Evolutionary conservation across 148 eudicot species (phyloP).

Genomic region (Salicornia ramosissima): DNA sequence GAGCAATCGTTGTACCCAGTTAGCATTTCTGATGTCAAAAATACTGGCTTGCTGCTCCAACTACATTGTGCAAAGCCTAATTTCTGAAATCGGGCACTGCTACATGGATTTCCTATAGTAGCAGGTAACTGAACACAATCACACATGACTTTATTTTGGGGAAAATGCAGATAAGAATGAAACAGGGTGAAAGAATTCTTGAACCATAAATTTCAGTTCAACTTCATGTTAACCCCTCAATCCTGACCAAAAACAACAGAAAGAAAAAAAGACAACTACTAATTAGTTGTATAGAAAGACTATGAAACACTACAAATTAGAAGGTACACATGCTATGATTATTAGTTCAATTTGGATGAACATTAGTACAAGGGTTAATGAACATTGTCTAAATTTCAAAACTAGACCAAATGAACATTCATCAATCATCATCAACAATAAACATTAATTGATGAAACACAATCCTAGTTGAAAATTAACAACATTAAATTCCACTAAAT

Average conservation of each 20-base stretch:
- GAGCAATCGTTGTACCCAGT: conserved; percentile 8
- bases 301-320: no score
- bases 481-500: neutral
- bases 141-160: conserved; percentile 17
- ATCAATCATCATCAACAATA: no score
- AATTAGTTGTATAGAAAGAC: neutral
- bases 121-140: conserved; percentile 12
- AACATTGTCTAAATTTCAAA: no score
- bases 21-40: conserved; percentile 3
- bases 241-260: neutral
- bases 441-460: no score
- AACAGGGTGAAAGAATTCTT: neutral
- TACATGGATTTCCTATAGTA: neutral
- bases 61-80: neutral
- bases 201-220: neutral
- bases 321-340: no score
- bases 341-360: no score
- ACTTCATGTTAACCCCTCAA: neutral
- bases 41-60: conserved; percentile 1
- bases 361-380: no score
- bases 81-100: neutral
- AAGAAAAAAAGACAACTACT: neutral
- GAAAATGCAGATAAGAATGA: neutral
- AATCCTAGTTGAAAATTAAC: no score
- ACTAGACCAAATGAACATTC: no score